Evolutionary conservation across 2,329 filamentous ascomycete genomes (phyloP), one percentile per base, ranked within the genome.

Genomic region (Trichoderma lentiforme): DNA sequence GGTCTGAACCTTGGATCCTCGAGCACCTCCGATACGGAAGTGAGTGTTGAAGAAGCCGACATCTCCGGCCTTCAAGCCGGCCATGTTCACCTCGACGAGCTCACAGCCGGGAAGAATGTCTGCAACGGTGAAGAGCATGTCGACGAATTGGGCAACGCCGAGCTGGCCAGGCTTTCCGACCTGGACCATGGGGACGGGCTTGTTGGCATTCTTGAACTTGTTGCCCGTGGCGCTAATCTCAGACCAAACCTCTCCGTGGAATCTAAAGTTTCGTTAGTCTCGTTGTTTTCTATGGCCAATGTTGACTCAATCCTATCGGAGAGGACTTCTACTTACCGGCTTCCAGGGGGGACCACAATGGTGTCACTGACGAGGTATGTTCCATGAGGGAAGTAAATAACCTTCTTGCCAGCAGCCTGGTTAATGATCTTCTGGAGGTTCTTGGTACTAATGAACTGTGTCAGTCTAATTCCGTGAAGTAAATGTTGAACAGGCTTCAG

Each of bases 341-440:
- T 73, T 60, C 72, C 73, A 18, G 73, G 69, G 5, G 73, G 84
- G 3, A 82, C 80, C n/a, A 86, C 82, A 80, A 86, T 86, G 4
- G 84, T 82, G 76, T 89, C 86, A 28, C 88, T 88, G 14, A 87
- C 82, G 24, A 90, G 82, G 8, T 82, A 81, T 9, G 85, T 85
- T 28, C 84, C 84, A 12, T 82, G 79, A 2, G 83, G 83, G 73
- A 85, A 82, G 74, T 80, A 85, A 2, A 81, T 74, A 63, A 85
- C 77, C 68, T 82, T 83, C 76, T 80, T 80, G 34, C 74, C 76
- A 21, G 73, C 74, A 8, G 73, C 74, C 14, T 62, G 57, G 58
- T 73, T 73, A 47, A 75, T 75, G 36, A 75, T 75, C 21, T 63
- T 56, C 30, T 75, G 73, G 7, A 74, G 57, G 30, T 72, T 75